Conservation (phyloP, 1,139 yeast genomes). For the Scheffersomyces titani region DNA sequence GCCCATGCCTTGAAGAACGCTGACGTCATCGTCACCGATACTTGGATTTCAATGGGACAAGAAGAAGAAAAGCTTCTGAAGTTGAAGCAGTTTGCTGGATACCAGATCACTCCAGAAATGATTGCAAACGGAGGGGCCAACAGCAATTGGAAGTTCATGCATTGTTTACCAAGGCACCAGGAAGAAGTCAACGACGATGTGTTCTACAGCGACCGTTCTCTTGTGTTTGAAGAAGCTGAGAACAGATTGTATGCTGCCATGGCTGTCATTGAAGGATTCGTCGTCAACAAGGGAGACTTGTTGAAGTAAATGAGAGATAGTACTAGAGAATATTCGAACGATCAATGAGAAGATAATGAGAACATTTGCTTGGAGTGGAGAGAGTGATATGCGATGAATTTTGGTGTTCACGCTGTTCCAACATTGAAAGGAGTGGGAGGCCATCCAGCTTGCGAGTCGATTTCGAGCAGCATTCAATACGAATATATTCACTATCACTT, state of each 20-base stretch:
- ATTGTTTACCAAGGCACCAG: constrained; percentile 91
- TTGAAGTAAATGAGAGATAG: neutral
- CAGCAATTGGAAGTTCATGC: constrained; percentile 87
- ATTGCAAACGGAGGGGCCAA: constrained; percentile 58
- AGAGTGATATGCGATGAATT: too few relatives aligned
- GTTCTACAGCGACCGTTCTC: constrained; percentile 78
- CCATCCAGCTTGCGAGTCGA: too few relatives aligned
- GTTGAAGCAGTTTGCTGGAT: constrained; percentile 79
- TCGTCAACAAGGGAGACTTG: constrained; percentile 72
- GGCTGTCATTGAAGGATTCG: constrained; percentile 89
- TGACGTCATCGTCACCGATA: constrained; percentile 89
- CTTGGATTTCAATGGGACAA: constrained; percentile 98
- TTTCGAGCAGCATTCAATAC: neutral
- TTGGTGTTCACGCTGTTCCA: too few relatives aligned
- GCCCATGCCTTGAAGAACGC: constrained; percentile 69
- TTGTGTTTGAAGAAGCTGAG: constrained; percentile 95
- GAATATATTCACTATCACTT: neutral
- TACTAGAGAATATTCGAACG: too few relatives aligned
- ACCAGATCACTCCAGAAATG: constrained; percentile 75
- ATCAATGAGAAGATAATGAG: too few relatives aligned
- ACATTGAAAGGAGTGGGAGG: too few relatives aligned
- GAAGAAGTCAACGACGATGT: constrained; percentile 95
- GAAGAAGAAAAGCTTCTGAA: constrained; percentile 74
- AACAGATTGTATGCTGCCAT: constrained; percentile 95
- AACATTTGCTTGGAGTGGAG: too few relatives aligned